phyloP scores from a whole-genome alignment of 306 rosid species.

The apple (Malus domestica) region ASM211411v1 NC_041796.1:14391001-14391500 shows the following conservation, averaged over 20 bases:
- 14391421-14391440: too few relatives aligned
- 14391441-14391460: background rate
- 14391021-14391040: background rate
- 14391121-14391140: background rate
- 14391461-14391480: background rate
- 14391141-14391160: background rate
- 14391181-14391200: background rate
- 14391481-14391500: background rate
- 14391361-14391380: background rate
- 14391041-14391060: background rate
- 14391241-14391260: background rate
- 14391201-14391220: background rate
- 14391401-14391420: background rate
- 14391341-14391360: background rate
- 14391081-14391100: background rate
- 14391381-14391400: background rate
- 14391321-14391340: background rate
- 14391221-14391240: conserved; percentile 2
- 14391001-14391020: background rate
- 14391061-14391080: background rate
- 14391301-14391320: conserved; percentile 7
- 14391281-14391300: background rate
- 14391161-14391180: background rate
- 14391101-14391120: background rate
- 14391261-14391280: background rate